phyloP scores from a whole-genome alignment of 169 alveolate genomes.

The Besnoitia besnoiti region DNA sequence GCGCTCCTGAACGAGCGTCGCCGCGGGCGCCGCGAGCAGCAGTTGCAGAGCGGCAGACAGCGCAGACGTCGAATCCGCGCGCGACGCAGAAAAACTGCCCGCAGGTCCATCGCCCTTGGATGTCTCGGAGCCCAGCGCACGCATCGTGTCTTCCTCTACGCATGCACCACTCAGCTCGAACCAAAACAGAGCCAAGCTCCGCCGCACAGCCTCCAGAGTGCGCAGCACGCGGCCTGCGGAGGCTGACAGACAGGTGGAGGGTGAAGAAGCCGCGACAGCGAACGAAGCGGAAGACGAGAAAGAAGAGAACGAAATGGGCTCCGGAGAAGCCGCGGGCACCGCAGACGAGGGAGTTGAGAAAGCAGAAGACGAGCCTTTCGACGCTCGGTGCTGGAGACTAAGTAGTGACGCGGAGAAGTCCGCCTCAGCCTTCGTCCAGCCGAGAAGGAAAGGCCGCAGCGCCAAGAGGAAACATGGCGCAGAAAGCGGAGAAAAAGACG shows the following conservation, averaged over 20 bases:
- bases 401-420: no score
- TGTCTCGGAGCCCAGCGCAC: not conserved
- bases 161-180: not conserved
- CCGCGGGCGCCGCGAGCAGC: not conserved
- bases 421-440: not conserved
- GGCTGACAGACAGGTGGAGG: not conserved
- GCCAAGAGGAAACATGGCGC: not conserved
- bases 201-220: not conserved
- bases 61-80: not conserved
- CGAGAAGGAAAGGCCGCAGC: constrained; percentile 20
- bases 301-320: not conserved
- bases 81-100: not conserved
- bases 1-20: not conserved
- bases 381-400: no score
- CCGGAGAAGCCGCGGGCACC: not conserved
- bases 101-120: not conserved
- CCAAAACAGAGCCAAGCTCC: not conserved
- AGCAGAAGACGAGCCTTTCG: not conserved
- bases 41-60: not conserved
- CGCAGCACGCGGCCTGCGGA: not conserved
- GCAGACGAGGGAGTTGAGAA: not conserved
- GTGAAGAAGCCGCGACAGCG: not conserved
- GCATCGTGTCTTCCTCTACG: not conserved
- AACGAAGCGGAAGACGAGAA: not conserved
- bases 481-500: not conserved